phyloP scores from a whole-genome alignment of 1,284 basidiomycete genomes.

The Pseudozyma thailandica region DNA sequence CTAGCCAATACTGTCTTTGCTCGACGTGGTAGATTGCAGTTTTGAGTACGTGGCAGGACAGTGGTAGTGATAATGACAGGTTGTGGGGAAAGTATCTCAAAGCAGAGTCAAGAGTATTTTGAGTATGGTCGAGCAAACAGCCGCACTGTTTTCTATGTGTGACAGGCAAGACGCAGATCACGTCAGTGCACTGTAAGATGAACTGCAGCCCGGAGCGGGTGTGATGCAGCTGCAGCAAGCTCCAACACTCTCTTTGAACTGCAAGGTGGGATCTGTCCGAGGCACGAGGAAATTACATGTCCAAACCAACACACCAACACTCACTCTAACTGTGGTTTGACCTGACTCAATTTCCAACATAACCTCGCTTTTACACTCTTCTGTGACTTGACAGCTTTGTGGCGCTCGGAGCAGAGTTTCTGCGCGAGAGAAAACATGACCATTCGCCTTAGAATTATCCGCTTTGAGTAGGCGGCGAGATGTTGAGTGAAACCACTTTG shows the following conservation, averaged over 20 bases:
- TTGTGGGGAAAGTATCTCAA: no score
- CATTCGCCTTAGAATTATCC: neutral
- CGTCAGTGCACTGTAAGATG: no score
- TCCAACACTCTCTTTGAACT: neutral
- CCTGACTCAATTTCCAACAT: no score
- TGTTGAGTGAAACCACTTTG: slow-evolving; percentile 10
- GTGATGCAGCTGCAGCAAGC: slow-evolving; percentile 16
- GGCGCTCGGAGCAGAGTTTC: neutral
- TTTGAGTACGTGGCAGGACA: no score
- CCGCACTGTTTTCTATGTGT: neutral
- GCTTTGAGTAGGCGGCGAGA: slow-evolving; percentile 3
- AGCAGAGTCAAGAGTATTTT: no score
- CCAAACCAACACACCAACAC: slow-evolving; percentile 28
- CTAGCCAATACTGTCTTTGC: neutral
- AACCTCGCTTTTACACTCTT: no score
- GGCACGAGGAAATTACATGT: slow-evolving; percentile 36
- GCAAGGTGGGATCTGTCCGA: neutral
- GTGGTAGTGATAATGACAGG: no score
- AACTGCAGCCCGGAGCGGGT: no score
- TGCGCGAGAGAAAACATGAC: no score
- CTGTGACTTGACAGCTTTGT: no score
- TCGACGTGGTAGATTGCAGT: neutral
- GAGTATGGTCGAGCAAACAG: neutral
- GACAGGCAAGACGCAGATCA: no score
- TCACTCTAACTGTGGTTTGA: neutral